These are phyloP conservation scores for Paratinospora sagittata DNA, from an alignment of 164 flowering plant species.

Conservation along the genomic window DNA sequence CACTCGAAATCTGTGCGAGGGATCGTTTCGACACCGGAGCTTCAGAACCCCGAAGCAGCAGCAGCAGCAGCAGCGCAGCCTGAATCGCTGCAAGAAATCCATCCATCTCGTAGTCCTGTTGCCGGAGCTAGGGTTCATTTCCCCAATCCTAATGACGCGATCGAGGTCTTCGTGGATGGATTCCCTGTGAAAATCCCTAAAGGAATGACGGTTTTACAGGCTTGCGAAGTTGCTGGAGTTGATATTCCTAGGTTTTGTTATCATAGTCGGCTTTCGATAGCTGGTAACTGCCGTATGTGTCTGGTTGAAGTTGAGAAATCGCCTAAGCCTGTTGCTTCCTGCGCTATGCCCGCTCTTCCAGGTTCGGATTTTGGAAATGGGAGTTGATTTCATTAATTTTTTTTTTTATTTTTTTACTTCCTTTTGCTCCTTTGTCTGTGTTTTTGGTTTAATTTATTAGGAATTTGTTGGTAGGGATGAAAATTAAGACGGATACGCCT, in stretches of 20 bases:
- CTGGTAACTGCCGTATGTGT: slow-evolving; percentile 98
- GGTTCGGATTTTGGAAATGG: slow-evolving; percentile 33
- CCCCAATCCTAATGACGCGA: too few relatives aligned
- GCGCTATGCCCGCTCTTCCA: slow-evolving; percentile 99
- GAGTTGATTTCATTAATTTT: background rate
- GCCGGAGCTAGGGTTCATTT: slow-evolving; percentile 11
- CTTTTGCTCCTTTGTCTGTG: background rate
- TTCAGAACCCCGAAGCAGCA: slow-evolving; percentile 57
- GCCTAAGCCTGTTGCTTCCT: slow-evolving; percentile 99
- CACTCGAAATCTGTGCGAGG: slow-evolving; percentile 19
- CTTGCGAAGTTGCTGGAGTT: slow-evolving; percentile 93
- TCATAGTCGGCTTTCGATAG: slow-evolving; percentile 83
- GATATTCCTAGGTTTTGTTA: slow-evolving; percentile 95
- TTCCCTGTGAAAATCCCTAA: slow-evolving; percentile 71
- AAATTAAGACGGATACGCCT: slow-evolving; percentile 96
- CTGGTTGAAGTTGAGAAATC: slow-evolving; percentile 98
- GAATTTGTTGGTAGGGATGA: slow-evolving; percentile 60
- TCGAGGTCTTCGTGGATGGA: too few relatives aligned
- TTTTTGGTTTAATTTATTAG: slow-evolving; percentile 1
- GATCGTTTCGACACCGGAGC: slow-evolving; percentile 65
- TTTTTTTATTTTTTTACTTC: background rate
- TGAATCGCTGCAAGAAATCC: slow-evolving; percentile 26
- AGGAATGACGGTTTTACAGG: slow-evolving; percentile 93
- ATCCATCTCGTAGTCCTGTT: slow-evolving; percentile 54
- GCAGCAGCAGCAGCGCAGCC: slow-evolving; percentile 28